phyloP scores from a whole-genome alignment of 108 stramenopile species.

The Asterionellopsis glacialis region DNA sequence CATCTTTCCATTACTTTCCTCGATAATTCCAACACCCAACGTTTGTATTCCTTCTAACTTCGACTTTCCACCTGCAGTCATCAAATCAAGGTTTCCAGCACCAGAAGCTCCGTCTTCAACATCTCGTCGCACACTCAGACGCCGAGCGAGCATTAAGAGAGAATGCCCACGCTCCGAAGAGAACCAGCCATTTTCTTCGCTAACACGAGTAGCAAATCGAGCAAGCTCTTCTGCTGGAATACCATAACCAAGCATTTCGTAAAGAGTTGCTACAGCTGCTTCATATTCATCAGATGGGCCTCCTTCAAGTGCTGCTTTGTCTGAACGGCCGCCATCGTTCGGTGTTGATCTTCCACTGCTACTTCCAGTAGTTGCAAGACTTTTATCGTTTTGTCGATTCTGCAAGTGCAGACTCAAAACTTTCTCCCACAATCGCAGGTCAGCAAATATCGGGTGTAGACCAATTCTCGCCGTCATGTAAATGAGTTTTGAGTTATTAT shows the following conservation, averaged over 20 bases:
- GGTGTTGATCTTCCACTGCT: conserved; percentile 1
- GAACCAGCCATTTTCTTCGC: conserved; percentile 70
- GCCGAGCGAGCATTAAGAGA: conserved; percentile 65
- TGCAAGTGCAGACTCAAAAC: conserved; percentile 60
- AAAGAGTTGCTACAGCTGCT: conserved; percentile 78
- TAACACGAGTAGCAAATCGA: conserved; percentile 64
- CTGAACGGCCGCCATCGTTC: conserved; percentile 19
- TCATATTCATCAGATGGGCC: conserved; percentile 62
- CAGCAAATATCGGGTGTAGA: conserved; percentile 75
- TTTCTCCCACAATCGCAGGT: conserved; percentile 73
- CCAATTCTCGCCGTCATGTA: conserved; percentile 76
- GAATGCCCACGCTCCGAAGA: conserved; percentile 61
- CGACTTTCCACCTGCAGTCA: conserved; percentile 9
- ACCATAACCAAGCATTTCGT: conserved; percentile 86
- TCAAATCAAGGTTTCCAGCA: conserved; percentile 43
- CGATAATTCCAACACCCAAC: neutral
- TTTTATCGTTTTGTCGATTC: conserved; percentile 36
- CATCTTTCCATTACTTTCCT: conserved; percentile 13
- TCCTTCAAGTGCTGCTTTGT: conserved; percentile 30
- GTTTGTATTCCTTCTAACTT: conserved; percentile 6
- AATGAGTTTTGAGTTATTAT: conserved; percentile 25
- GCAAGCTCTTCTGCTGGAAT: conserved; percentile 79
- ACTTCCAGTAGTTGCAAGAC: neutral
- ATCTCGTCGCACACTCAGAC: conserved; percentile 69
- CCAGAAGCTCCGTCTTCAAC: conserved; percentile 33